Percentiles rank a stretch among this genome's conserved stretches.
Evolutionary conservation across 2,329 filamentous ascomycete genomes (phyloP).

Genomic region (Aspergillus caelatus): DNA sequence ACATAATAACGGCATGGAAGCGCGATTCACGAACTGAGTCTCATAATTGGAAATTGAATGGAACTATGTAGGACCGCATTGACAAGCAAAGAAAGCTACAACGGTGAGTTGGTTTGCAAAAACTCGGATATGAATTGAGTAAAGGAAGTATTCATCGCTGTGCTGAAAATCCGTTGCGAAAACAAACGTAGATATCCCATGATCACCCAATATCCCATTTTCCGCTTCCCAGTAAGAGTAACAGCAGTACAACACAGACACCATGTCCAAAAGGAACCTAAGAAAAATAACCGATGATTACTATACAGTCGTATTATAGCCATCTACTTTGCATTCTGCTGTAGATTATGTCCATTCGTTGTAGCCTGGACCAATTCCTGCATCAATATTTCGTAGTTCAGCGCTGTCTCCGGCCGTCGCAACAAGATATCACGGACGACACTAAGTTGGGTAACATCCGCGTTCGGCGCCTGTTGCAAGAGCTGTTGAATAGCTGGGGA

Average conservation of each 20-base stretch:
- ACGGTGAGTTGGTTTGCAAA: neutral
- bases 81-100: neutral
- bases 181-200: constrained; percentile 15
- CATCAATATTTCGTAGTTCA: constrained; percentile 55
- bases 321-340: constrained; percentile 21
- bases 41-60: neutral
- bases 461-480: constrained; percentile 68
- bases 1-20: neutral
- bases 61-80: neutral
- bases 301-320: constrained; percentile 18
- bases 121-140: neutral
- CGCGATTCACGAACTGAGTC: neutral
- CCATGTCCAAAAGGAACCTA: constrained; percentile 9
- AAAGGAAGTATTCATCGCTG: constrained; percentile 5
- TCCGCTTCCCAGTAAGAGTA: constrained; percentile 9
- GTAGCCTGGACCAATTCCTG: constrained; percentile 43
- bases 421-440: constrained; percentile 71
- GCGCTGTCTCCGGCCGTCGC: constrained; percentile 65
- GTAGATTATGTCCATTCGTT: constrained; percentile 32
- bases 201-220: constrained; percentile 15
- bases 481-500: constrained; percentile 71
- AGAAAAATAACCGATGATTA: constrained; percentile 11
- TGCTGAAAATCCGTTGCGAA: neutral
- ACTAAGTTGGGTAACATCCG: constrained; percentile 72
- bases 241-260: constrained; percentile 14